Base-by-base conservation (phyloP, 1,284 basidiomycete genomes). In the Ustilago tritici region DNA sequence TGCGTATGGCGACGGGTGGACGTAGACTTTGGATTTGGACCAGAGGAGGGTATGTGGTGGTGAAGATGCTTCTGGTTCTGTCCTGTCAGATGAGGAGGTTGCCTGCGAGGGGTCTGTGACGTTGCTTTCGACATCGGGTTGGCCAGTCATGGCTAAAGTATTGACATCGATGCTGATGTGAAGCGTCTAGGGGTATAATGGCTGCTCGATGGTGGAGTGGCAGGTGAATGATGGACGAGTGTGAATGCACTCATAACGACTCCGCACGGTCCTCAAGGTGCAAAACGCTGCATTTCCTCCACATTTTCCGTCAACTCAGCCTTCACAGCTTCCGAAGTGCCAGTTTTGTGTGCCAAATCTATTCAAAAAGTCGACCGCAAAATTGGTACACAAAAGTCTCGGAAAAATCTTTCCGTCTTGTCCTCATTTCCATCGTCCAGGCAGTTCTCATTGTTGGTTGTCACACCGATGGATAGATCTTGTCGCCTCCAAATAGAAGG, bases 1-100 rank as follows among this genome's bases (percentile, higher is more conserved):
- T 3, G 92, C 89, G 84, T 95, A 95, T 2, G 93, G 91, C 0
- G 95, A 96, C 0, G 96, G 95, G 82, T 98, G 95, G 17, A 82
- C 66, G 43, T 80, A 79, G 34, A 81, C 82, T 35, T 78, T 78
- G 52, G 72, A 78, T 35, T 78, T 78, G 55, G 71, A 74, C 70
- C 71, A 78, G n/a, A 78, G 70, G 0, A 78, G 71, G 2, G 68
- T 71, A 35, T 78, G 75, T 17, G 61, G 11, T 28, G 46, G 40
- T 7, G 65, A 55, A 0, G 60, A 4, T 8, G 61, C 61, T 10
- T 32, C 28, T 3, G 38, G 4, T 15, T 8, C 12, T 2, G 40
- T 14, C 10, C 34, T 19, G n/a, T 10, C 19, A 12, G 53, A 46
- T 12, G 40, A 35, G 9, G 60, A 35, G 4, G 46, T 23, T 23